These are phyloP conservation scores for Nothophytophthora sp. DNA, from an alignment of 352 stramenopile genomes.

Conservation along the genomic window DNA sequence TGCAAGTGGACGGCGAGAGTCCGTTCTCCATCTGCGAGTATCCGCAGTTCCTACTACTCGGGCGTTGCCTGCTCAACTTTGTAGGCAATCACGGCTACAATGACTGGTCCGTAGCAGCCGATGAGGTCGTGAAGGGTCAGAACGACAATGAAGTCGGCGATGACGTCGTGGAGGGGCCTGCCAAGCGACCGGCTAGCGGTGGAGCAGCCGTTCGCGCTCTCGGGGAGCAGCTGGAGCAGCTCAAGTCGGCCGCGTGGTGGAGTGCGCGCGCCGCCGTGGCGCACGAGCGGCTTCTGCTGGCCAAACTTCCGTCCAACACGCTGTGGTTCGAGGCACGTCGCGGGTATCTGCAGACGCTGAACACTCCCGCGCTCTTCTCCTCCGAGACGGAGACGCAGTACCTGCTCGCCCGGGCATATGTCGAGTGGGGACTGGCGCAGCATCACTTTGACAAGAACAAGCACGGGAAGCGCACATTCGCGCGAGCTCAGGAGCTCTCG, in stretches of 20 bases:
- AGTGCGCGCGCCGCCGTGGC: conserved; percentile 71
- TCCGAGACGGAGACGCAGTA: conserved; percentile 48
- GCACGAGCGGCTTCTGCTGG: conserved; percentile 67
- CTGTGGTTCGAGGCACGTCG: conserved; percentile 76
- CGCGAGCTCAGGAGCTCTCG: conserved; percentile 78
- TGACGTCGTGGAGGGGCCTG: conserved; percentile 29
- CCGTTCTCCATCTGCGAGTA: conserved; percentile 83
- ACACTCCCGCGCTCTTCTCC: conserved; percentile 35
- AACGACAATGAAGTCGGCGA: conserved; percentile 49
- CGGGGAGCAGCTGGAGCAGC: conserved; percentile 27
- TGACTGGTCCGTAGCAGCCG: conserved; percentile 66
- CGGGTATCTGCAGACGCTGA: conserved; percentile 54
- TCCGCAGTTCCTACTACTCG: conserved; percentile 65
- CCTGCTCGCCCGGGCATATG: conserved; percentile 67
- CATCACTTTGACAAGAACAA: conserved; percentile 93
- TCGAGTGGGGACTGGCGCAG: conserved; percentile 94
- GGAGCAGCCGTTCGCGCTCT: conserved; percentile 24
- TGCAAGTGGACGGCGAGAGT: conserved; percentile 81
- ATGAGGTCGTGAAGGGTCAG: conserved; percentile 29
- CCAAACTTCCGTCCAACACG: conserved; percentile 68
- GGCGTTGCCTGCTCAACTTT: conserved; percentile 66
- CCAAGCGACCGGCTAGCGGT: conserved; percentile 27
- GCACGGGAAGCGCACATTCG: conserved; percentile 90
- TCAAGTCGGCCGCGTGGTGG: conserved; percentile 70
- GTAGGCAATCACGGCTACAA: conserved; percentile 54